A percentile compares a stretch with the other conserved stretches of the same genome.
phyloP scores from a whole-genome alignment of 108 stramenopile species.

The Cyclotella choctawhatcheeana region DNA sequence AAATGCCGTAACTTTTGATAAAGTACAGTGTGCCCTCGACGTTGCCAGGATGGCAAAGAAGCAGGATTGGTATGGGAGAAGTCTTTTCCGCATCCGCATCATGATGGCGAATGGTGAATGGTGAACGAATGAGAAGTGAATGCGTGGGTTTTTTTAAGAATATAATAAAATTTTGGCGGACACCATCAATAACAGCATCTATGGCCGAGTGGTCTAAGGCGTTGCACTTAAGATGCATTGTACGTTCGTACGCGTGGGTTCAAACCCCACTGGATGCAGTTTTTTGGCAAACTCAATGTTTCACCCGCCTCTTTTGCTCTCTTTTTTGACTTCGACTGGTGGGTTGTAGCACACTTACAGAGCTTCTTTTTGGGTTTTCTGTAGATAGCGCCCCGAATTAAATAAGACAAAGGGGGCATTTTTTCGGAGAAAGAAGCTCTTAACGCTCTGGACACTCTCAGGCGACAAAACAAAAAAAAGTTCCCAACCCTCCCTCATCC shows the following conservation, averaged over 20 bases:
- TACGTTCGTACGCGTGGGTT: constrained; percentile 27
- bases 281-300: not conserved
- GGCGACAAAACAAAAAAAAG: too few relatives aligned
- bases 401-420: too few relatives aligned
- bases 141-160: too few relatives aligned
- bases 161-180: too few relatives aligned
- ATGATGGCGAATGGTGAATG: not conserved
- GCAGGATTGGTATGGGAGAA: constrained; percentile 8
- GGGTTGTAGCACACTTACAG: too few relatives aligned
- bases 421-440: too few relatives aligned
- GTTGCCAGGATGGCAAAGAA: constrained; percentile 24
- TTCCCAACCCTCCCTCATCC: too few relatives aligned
- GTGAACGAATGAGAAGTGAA: not conserved
- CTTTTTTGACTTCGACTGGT: too few relatives aligned
- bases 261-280: constrained; percentile 22
- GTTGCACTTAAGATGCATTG: constrained; percentile 31
- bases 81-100: constrained; percentile 18
- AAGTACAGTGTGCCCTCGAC: not conserved
- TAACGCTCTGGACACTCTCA: too few relatives aligned
- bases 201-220: constrained; percentile 29
- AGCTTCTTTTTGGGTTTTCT: too few relatives aligned
- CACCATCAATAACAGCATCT: not conserved
- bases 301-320: not conserved
- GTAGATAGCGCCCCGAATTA: too few relatives aligned
- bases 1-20: constrained; percentile 11